These are phyloP conservation scores for Podospora tetraspora DNA, from an alignment of 495 filamentous ascomycete genomes.

Conservation along the genomic window DNA sequence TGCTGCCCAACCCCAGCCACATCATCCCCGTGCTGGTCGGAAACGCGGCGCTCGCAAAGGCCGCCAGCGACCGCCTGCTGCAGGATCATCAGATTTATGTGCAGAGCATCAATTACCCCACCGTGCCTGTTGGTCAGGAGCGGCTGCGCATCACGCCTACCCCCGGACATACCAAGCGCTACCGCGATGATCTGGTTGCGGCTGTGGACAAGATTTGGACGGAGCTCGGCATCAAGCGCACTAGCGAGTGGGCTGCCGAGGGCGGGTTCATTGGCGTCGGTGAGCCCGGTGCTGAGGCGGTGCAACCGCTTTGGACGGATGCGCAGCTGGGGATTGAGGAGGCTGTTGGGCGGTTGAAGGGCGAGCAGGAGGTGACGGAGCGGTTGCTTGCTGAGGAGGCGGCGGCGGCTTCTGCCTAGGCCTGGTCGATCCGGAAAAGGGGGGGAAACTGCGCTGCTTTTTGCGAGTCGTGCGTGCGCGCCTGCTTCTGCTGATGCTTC, in stretches of 20 bases:
- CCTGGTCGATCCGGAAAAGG: not conserved
- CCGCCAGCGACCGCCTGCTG: constrained; percentile 81
- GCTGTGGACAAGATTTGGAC: constrained; percentile 85
- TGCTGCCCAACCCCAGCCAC: constrained; percentile 95
- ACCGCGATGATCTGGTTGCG: constrained; percentile 75
- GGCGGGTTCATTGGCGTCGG: constrained; percentile 95
- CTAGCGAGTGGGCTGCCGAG: constrained; percentile 81
- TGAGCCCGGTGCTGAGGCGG: constrained; percentile 50
- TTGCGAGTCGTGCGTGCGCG: not conserved
- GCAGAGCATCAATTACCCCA: constrained; percentile 98
- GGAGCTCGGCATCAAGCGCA: constrained; percentile 82
- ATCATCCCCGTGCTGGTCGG: constrained; percentile 93
- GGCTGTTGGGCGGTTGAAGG: constrained; percentile 30
- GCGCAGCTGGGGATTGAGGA: constrained; percentile 70
- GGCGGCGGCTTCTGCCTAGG: constrained; percentile 17
- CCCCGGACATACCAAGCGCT: constrained; percentile 78
- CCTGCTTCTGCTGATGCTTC: not conserved
- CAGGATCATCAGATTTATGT: constrained; percentile 91
- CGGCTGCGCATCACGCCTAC: constrained; percentile 93
- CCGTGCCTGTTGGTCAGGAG: constrained; percentile 93
- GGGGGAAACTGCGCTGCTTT: not conserved
- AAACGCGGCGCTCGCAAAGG: constrained; percentile 87
- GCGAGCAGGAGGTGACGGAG: constrained; percentile 20
- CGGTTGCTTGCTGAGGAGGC: constrained; percentile 19
- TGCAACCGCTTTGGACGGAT: constrained; percentile 75